phyloP scores from a whole-genome alignment of 495 filamentous ascomycete species.

The Arthonia radiata region DNA sequence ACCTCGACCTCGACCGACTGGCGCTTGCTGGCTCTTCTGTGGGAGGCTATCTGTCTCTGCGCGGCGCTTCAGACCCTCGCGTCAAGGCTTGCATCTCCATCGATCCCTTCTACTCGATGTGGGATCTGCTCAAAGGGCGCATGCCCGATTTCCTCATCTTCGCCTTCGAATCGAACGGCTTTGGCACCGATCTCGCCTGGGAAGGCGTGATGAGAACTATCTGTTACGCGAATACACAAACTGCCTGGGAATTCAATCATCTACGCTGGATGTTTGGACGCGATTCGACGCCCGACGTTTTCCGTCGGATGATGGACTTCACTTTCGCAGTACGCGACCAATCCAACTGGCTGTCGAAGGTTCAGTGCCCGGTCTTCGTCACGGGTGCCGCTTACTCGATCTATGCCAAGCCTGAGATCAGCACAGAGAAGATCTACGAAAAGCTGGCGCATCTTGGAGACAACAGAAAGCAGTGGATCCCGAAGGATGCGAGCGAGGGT shows the following conservation, averaged over 20 bases:
- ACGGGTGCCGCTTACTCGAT: slow-evolving; percentile 7
- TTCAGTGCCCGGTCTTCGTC: slow-evolving; percentile 11
- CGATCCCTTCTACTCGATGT: slow-evolving; percentile 19
- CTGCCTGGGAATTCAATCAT: slow-evolving; percentile 14
- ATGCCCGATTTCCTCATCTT: slow-evolving; percentile 12
- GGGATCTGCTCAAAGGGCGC: slow-evolving; percentile 9
- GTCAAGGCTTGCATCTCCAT: slow-evolving; percentile 20
- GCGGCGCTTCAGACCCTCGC: slow-evolving; percentile 17
- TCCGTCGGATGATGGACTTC: slow-evolving; percentile 6
- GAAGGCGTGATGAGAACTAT: slow-evolving; percentile 7
- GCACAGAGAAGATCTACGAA: slow-evolving; percentile 4
- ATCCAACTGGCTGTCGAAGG: slow-evolving; percentile 3
- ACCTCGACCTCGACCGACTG: slow-evolving; percentile 18
- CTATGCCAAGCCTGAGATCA: slow-evolving; percentile 4
- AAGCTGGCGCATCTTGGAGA: slow-evolving; percentile 3
- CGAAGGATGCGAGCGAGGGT: slow-evolving; percentile 4
- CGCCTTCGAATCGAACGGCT: slow-evolving; percentile 11
- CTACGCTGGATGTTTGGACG: slow-evolving; percentile 7
- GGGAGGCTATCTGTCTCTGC: slow-evolving; percentile 22
- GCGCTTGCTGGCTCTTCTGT: slow-evolving; percentile 17
- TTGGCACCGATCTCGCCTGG: slow-evolving; percentile 11
- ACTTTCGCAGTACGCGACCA: too few relatives aligned
- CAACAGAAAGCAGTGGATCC: slow-evolving; percentile 9
- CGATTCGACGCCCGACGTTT: slow-evolving; percentile 7
- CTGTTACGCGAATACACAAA: slow-evolving; percentile 10